A percentile compares a stretch with the other conserved stretches of the same genome.
Conservation (phyloP, 352 stramenopile species). For the Phytophthora cajani region DNA sequence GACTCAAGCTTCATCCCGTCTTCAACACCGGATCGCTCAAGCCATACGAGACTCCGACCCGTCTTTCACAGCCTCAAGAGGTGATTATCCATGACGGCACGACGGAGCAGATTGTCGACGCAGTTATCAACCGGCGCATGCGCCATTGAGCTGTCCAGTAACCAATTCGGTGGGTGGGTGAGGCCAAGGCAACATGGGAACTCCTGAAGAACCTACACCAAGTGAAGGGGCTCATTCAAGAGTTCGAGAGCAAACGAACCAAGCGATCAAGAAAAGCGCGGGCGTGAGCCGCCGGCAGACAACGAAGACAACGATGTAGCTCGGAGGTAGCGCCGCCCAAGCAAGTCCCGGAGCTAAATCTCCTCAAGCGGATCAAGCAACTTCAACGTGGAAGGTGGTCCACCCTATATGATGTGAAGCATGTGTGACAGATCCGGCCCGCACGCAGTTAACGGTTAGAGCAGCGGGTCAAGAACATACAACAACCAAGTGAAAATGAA, state of each 20-base stretch:
- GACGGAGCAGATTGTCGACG: slow-evolving; percentile 15
- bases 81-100: slow-evolving; percentile 12
- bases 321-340: neutral
- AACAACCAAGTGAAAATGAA: no score
- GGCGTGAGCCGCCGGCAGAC: neutral
- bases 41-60: slow-evolving; percentile 5
- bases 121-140: neutral
- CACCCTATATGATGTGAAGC: no score
- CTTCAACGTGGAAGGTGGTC: no score
- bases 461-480: no score
- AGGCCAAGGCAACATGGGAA: slow-evolving; percentile 7
- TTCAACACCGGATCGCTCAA: slow-evolving; percentile 23
- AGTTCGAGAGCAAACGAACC: neutral
- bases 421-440: no score
- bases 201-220: slow-evolving; percentile 15
- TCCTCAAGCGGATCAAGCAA: no score
- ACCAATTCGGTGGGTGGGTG: slow-evolving; percentile 15
- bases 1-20: slow-evolving; percentile 15
- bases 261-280: neutral
- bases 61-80: neutral
- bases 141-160: neutral
- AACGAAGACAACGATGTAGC: neutral
- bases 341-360: no score
- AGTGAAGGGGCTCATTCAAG: slow-evolving; percentile 12
- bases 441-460: no score